Base-by-base conservation (phyloP, 768 basidiomycete species). In the Amanita jacksonii region DNA sequence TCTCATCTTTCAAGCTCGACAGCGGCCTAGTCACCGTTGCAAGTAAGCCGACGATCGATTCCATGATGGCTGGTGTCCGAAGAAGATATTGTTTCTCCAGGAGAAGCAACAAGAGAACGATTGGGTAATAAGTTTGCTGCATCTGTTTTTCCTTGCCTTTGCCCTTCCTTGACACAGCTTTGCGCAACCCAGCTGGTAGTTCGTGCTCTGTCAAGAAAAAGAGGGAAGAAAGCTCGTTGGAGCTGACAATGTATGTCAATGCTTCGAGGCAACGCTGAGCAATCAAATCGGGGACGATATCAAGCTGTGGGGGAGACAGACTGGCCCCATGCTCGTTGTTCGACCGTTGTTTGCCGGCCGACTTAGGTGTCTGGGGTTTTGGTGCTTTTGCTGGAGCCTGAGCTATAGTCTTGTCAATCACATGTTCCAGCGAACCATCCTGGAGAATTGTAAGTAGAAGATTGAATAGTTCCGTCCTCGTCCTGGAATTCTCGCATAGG, bases 191-290 rank as follows among this genome's bases (percentile, higher is more conserved):
- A n/a, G 71, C 72, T 5, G 85, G 82, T 25, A 91, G 68, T 51
- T 99, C 96, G 52, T 97, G 91, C 61, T 99, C 96, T 1, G 82
- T 87, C 48, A 99, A 71, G 78, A 99, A 98, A 73, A 93, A 98
- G 13, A 89, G 63, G 1, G 92, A 85, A 1, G 88, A 86, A 13
- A 76, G 60, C 47, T 90, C 84, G 58, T 96, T 98, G 18, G 79
- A 71, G 45, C 70, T 76, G 59, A 96, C 92, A 51, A 98, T 89
- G 58, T 77, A 88, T 0, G 79, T 79, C 54, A 99, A 67, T 2
- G 86, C 87, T 57, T 99, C 96, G 12, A 99, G 73, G 53, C 90
- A 94, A 22, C 94, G 82, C 58, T 97, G 92, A 10, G 90, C 90
- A 43, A 97, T 83, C 33, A 99, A 70, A 53, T 96, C 87, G 1